Conservation (phyloP, 345 rosid species). For the Aquilaria sinensis region DNA sequence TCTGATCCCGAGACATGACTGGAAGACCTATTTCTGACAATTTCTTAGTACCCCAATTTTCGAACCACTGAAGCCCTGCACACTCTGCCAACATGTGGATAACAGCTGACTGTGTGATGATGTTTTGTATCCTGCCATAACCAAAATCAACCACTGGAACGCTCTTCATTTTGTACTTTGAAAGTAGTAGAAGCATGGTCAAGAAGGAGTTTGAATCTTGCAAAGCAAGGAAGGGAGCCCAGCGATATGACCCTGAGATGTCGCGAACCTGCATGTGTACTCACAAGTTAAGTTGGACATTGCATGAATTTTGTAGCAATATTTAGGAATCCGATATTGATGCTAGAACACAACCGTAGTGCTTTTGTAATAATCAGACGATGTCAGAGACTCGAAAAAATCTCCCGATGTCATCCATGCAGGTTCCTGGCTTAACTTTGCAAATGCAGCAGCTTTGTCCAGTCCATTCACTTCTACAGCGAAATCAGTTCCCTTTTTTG, state of each 20-base stretch:
- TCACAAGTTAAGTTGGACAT: conserved; percentile 8
- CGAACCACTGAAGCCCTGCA: conserved; percentile 90
- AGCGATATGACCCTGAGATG: conserved; percentile 91
- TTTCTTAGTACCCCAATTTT: conserved; percentile 85
- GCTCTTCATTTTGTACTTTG: conserved; percentile 99
- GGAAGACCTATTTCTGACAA: conserved; percentile 94
- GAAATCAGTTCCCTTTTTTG: conserved; percentile 30
- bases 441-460: conserved; percentile 32
- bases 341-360: conserved; percentile 48
- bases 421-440: conserved; percentile 57
- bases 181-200: conserved; percentile 90
- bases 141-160: conserved; percentile 82
- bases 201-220: conserved; percentile 85
- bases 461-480: conserved; percentile 51
- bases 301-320: neutral
- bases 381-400: conserved; percentile 80
- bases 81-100: conserved; percentile 99
- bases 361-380: conserved; percentile 72
- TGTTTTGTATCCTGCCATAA: conserved; percentile 68
- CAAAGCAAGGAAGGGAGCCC: conserved; percentile 99
- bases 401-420: conserved; percentile 79
- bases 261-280: conserved; percentile 80
- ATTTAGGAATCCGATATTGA: conserved; percentile 3
- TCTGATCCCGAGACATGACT: conserved; percentile 34
- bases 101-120: conserved; percentile 90